Evolutionary conservation across 257 asterid species (phyloP).

Genomic region (Plectranthus barbatus): DNA sequence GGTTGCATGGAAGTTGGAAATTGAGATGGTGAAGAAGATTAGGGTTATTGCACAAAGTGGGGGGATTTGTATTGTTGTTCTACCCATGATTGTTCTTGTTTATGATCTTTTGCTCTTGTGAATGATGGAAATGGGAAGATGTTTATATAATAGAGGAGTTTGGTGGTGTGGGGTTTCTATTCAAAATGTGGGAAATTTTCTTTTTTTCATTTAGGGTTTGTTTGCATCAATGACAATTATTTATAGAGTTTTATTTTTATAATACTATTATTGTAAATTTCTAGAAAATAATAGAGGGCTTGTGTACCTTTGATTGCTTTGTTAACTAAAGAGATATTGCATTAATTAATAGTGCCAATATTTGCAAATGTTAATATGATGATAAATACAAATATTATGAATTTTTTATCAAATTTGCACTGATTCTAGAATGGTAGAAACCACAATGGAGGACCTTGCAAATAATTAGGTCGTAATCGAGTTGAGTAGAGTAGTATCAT

Average conservation of each 20-base stretch:
- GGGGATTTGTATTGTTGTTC: constrained; percentile 9
- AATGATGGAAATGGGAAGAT: background rate
- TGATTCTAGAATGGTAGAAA: too few relatives aligned
- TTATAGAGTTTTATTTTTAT: too few relatives aligned
- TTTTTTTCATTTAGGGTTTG: background rate
- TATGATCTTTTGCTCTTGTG: too few relatives aligned
- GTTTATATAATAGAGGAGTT: background rate
- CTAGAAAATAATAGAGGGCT: background rate
- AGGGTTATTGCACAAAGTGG: constrained; percentile 7
- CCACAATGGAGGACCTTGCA: too few relatives aligned
- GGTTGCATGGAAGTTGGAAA: background rate
- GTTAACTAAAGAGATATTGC: background rate
- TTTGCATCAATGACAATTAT: constrained; percentile 1
- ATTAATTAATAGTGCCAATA: background rate
- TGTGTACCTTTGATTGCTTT: background rate
- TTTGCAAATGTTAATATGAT: too few relatives aligned
- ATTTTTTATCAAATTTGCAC: too few relatives aligned
- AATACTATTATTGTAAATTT: background rate
- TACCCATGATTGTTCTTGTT: background rate
- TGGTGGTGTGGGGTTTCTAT: background rate
- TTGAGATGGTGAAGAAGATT: background rate
- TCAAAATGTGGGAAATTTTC: too few relatives aligned
- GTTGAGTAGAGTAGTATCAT: too few relatives aligned
- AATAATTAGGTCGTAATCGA: too few relatives aligned
- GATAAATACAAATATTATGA: too few relatives aligned